Conservation (phyloP, 495 filamentous ascomycete species). For the Penicillium herquei region DNA sequence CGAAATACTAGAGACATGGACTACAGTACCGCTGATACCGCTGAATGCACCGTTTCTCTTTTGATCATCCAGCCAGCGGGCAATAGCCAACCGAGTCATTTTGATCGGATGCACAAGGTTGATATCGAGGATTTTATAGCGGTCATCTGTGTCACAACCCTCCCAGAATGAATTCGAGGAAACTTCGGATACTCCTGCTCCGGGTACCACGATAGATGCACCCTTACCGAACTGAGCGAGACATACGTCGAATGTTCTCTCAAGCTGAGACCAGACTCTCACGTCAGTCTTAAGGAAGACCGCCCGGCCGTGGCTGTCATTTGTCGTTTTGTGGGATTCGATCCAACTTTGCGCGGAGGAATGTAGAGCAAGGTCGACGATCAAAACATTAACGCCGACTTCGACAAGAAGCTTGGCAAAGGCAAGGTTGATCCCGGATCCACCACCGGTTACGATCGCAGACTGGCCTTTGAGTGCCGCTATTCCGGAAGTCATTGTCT, state of each 20-base stretch:
- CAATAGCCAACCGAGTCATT: background rate
- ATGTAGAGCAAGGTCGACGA: background rate
- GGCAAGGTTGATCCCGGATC: background rate
- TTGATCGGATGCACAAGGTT: background rate
- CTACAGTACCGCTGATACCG: background rate
- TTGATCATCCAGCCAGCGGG: background rate
- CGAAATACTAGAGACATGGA: background rate
- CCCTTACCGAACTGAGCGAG: background rate
- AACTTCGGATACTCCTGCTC: background rate
- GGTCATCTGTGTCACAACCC: background rate
- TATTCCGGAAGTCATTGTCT: too few species aligned
- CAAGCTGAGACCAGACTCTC: background rate
- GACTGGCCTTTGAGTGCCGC: background rate
- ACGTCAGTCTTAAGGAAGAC: background rate
- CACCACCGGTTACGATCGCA: constrained; percentile 29
- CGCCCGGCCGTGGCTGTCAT: background rate
- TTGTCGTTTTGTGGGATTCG: background rate
- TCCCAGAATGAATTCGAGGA: too few species aligned
- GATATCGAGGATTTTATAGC: background rate
- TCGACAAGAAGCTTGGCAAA: background rate
- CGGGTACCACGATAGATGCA: background rate
- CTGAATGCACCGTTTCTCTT: background rate
- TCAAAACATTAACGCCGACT: background rate
- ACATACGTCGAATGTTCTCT: background rate
- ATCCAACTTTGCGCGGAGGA: background rate